Evolutionary conservation across 371 early-diverging fungal species (phyloP).

Genomic region (Amoeboradix gromovi): DNA sequence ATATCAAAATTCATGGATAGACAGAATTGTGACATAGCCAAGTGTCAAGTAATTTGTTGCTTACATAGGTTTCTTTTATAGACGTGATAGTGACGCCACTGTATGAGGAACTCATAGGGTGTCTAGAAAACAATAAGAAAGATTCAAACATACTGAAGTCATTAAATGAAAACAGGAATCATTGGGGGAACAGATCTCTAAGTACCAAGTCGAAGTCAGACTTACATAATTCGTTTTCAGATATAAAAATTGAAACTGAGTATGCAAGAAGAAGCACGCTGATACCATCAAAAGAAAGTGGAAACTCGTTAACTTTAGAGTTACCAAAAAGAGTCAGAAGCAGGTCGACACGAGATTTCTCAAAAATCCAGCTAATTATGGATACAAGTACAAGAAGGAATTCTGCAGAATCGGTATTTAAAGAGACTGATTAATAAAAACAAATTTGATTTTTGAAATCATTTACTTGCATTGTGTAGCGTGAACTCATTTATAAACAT

Average conservation of each 20-base stretch:
- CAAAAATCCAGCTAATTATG: not conserved
- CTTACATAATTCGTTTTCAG: not conserved
- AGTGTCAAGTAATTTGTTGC: constrained; percentile 41
- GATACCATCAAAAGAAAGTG: not conserved
- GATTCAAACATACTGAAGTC: not conserved
- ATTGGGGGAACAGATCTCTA: not conserved
- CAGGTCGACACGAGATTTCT: not conserved
- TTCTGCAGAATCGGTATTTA: too few species aligned
- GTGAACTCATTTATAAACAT: constrained; percentile 20
- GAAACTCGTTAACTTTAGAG: not conserved
- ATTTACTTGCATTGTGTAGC: too few species aligned
- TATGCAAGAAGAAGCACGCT: not conserved
- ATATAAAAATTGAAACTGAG: not conserved
- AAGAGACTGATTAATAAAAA: too few species aligned
- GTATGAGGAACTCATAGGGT: not conserved
- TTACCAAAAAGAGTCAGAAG: not conserved
- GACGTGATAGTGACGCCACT: not conserved
- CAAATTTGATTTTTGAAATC: too few species aligned
- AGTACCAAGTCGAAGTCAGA: not conserved
- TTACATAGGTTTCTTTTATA: not conserved
- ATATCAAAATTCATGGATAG: constrained; percentile 67
- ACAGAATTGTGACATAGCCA: constrained; percentile 17
- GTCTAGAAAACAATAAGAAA: not conserved
- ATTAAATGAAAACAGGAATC: not conserved
- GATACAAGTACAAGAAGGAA: too few species aligned